A percentile compares a stretch with the other conserved stretches of the same genome.
These are phyloP conservation scores for Maudiozyma bulderi DNA, from an alignment of 805 yeast species.

Conservation along the genomic window DNA sequence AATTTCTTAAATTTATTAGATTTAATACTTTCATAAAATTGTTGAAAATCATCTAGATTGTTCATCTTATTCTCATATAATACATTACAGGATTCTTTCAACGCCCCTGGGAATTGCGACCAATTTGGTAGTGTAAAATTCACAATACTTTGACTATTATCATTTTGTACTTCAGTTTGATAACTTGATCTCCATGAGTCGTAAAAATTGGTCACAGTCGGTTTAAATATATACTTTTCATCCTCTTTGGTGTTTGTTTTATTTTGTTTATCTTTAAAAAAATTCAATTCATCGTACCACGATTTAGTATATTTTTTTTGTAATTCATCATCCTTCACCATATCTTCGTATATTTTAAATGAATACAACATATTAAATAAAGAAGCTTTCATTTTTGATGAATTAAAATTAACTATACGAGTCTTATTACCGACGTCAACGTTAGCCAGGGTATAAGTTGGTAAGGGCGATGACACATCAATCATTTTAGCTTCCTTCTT, in stretches of 20 bases:
- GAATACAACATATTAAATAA: constrained; percentile 24
- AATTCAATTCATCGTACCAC: constrained; percentile 7
- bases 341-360: constrained; percentile 15
- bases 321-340: constrained; percentile 2
- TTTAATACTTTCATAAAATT: constrained; percentile 13
- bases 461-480: neutral
- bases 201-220: constrained; percentile 14
- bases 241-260: neutral
- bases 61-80: constrained; percentile 16
- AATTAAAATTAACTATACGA: constrained; percentile 3
- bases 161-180: constrained; percentile 8
- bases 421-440: neutral
- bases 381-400: constrained; percentile 18
- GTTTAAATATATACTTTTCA: neutral
- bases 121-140: constrained; percentile 23
- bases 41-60: constrained; percentile 17
- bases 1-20: constrained; percentile 12
- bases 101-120: constrained; percentile 15
- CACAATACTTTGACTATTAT: constrained; percentile 11
- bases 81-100: constrained; percentile 12
- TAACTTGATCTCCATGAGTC: constrained; percentile 13
- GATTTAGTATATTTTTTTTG: neutral
- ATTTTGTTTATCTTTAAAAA: neutral
- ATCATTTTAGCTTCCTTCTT: neutral
- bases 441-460: constrained; percentile 1